Evolutionary conservation across 495 filamentous ascomycete genomes (phyloP), one percentile per base, ranked within the genome.

Genomic region (Neurospora sp.): DNA sequence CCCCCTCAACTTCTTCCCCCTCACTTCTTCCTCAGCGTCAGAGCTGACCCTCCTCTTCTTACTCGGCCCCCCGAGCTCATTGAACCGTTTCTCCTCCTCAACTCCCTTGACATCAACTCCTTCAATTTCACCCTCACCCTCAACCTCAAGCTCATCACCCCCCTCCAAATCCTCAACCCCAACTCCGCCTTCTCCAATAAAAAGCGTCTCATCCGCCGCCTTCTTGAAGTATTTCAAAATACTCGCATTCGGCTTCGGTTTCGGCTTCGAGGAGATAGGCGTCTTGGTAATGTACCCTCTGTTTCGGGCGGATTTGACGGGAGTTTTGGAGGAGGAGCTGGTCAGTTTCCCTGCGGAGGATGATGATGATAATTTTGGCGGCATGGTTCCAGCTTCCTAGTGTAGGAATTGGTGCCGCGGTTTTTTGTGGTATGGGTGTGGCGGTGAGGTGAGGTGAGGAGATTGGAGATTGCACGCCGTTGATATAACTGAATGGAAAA

Each of bases 191-290:
- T 71, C 77, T 0, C 59, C 76, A 20, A 82, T 77, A 72, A 82
- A 82, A 3, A 82, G 74, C 40, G 65, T 65, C 38, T 82, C 78
- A 22, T 83, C 77, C 70, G 91, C 88, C 0, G 87, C 84, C 80
- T 93, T 96, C 82, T 93, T 90, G 82, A 96, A 96, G 79, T 94
- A 96, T 73, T 82, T 91, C 72, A 94, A 78, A 68, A 97, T 96
- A 74, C 90, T 97, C 12, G 83, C 84, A 80, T 96, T 96, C 7
- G 86, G 73, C 41, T 74, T 74, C 12, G 77, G 45, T 35, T 79
- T 83, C 59, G 75, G 73, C 70, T 80, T 80, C 6, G 73, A 68
- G n/a, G 70, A 65, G 53, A 18, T 65, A 3, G 53, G 53, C 14
- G 39, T 44, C 39, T 70, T 45, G 31, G 69, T 45, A 22, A 39